Evolutionary conservation across 257 asterid species (phyloP).

Genomic region (Fraxinus cuspidata): DNA sequence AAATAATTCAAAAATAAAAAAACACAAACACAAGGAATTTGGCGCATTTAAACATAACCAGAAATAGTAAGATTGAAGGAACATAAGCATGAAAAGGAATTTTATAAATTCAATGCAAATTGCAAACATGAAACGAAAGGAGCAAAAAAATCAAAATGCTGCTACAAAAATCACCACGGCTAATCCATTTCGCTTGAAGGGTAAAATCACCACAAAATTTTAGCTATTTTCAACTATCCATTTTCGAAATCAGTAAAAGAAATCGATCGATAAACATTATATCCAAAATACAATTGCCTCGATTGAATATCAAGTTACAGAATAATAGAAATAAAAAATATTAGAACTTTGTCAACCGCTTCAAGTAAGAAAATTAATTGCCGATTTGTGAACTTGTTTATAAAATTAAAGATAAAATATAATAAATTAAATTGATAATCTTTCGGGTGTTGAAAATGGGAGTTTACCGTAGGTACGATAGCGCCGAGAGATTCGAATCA

Average conservation of each 20-base stretch:
- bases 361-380: background rate
- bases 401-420: background rate
- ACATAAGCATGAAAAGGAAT: background rate
- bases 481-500: slow-evolving; percentile 16
- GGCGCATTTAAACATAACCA: background rate
- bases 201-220: background rate
- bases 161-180: background rate
- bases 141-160: background rate
- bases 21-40: background rate
- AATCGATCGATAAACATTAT: background rate
- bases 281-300: background rate
- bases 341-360: background rate
- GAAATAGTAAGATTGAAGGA: background rate
- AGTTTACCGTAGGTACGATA: background rate
- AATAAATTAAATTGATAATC: background rate
- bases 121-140: background rate
- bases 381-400: background rate
- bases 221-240: background rate
- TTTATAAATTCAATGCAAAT: background rate
- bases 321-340: background rate
- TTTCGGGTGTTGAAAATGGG: background rate
- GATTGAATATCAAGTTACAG: background rate
- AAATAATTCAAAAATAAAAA: background rate
- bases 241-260: background rate
- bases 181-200: background rate